These are phyloP conservation scores for Verticillium tricorpus DNA, from an alignment of 2,329 filamentous ascomycete species.

Conservation along the genomic window DNA sequence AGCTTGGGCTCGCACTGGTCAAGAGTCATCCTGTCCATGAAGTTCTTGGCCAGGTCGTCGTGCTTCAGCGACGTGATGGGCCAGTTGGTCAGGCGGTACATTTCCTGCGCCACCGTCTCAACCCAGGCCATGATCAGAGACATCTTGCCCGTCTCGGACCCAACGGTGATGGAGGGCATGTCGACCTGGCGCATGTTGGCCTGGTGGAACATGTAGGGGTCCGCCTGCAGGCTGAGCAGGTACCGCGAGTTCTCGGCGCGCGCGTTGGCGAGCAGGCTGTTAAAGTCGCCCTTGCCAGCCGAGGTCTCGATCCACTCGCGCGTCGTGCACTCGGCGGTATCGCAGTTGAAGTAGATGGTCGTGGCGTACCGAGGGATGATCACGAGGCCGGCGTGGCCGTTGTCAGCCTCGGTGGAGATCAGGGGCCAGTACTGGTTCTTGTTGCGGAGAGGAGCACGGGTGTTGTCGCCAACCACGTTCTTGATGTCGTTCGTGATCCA, in stretches of 20 bases:
- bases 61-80: conserved; percentile 20
- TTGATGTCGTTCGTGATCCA: conserved; percentile 55
- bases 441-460: conserved; percentile 50
- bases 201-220: conserved; percentile 60
- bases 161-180: conserved; percentile 40
- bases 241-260: conserved; percentile 50
- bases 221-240: conserved; percentile 50
- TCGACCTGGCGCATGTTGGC: conserved; percentile 53
- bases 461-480: conserved; percentile 60
- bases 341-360: conserved; percentile 62
- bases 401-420: conserved; percentile 34
- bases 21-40: conserved; percentile 48
- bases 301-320: conserved; percentile 59
- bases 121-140: conserved; percentile 55
- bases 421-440: conserved; percentile 1
- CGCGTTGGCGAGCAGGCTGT: conserved; percentile 45
- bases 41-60: conserved; percentile 46
- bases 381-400: conserved; percentile 52
- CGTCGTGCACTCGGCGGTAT: conserved; percentile 50
- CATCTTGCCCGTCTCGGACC: conserved; percentile 37
- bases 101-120: conserved; percentile 49
- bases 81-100: conserved; percentile 40
- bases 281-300: conserved; percentile 47
- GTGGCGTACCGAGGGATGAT: conserved; percentile 57
- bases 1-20: conserved; percentile 47